phyloP scores from a whole-genome alignment of 1,139 yeast genomes.

The Geotrichum citri-aurantii region DNA sequence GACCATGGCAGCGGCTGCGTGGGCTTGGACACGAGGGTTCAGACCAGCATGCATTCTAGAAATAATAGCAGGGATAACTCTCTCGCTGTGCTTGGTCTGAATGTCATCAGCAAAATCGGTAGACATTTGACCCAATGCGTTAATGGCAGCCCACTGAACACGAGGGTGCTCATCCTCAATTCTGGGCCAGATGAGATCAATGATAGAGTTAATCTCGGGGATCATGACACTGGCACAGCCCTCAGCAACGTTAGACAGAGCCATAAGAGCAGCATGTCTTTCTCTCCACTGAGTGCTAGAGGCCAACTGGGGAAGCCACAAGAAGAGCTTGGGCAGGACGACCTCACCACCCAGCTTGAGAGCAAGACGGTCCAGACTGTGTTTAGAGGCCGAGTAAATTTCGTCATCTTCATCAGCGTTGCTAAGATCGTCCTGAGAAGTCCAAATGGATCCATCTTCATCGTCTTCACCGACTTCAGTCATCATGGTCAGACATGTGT shows the following conservation, averaged over 20 bases:
- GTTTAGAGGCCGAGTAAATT: constrained; percentile 88
- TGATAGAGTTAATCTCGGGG: constrained; percentile 69
- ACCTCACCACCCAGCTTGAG: constrained; percentile 77
- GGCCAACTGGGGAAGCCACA: constrained; percentile 78
- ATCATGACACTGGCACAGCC: constrained; percentile 91
- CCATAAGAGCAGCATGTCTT: constrained; percentile 96
- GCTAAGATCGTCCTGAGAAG: constrained; percentile 70
- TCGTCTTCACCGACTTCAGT: constrained; percentile 90
- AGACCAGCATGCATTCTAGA: constrained; percentile 65
- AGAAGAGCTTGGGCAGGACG: constrained; percentile 80
- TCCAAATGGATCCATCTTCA: constrained; percentile 76
- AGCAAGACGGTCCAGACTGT: constrained; percentile 83
- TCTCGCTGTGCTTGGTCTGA: constrained; percentile 72
- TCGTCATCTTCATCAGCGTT: constrained; percentile 82
- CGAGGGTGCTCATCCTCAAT: constrained; percentile 81
- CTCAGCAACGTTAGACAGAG: constrained; percentile 92
- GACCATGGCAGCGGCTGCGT: constrained; percentile 97
- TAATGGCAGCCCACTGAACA: constrained; percentile 96
- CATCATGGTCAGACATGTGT: constrained; percentile 74
- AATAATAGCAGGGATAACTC: constrained; percentile 81
- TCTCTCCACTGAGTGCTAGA: constrained; percentile 80
- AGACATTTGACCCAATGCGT: constrained; percentile 95
- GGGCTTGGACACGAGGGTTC: constrained; percentile 92
- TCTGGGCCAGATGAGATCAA: constrained; percentile 79
- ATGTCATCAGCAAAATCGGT: constrained; percentile 91